A percentile compares a stretch with the other conserved stretches of the same genome.
Evolutionary conservation across 345 rosid genomes (phyloP).

Genomic region (Psidium guajava): DNA sequence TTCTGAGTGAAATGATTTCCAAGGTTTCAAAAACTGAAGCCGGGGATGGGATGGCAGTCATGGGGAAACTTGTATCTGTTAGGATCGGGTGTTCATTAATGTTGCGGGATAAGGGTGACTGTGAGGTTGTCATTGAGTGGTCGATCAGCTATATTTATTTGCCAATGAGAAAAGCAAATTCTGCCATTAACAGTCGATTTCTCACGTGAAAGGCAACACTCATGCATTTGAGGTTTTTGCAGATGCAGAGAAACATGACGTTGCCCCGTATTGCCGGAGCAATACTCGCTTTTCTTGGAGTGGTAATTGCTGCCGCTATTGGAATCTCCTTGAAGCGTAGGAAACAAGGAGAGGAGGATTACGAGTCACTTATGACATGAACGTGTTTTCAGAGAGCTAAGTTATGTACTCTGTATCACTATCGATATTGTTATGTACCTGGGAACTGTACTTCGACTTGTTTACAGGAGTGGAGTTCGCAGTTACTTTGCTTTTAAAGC

Average conservation of each 20-base stretch:
- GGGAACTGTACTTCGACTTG: not conserved
- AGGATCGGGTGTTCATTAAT: not conserved
- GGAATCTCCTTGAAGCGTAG: not conserved
- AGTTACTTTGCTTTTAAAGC: not conserved
- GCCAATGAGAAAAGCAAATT: not conserved
- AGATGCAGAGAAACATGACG: not conserved
- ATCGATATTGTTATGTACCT: not conserved
- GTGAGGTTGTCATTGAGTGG: not conserved
- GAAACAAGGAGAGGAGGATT: not conserved
- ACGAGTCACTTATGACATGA: not conserved
- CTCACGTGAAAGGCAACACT: not conserved
- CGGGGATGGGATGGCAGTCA: not conserved
- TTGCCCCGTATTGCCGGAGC: not conserved
- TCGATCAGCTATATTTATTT: not conserved
- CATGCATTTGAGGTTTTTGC: not conserved
- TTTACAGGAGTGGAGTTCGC: not conserved
- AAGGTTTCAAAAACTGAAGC: not conserved
- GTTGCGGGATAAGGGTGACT: not conserved
- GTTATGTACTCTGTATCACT: not conserved
- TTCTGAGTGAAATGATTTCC: not conserved
- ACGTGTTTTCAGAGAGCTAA: not conserved
- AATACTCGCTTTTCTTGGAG: not conserved
- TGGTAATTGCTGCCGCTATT: not conserved
- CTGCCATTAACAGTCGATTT: not conserved
- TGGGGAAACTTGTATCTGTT: not conserved